phyloP scores from a whole-genome alignment of 73 alveolate species.

The Paramecium tetraurelia region DNA sequence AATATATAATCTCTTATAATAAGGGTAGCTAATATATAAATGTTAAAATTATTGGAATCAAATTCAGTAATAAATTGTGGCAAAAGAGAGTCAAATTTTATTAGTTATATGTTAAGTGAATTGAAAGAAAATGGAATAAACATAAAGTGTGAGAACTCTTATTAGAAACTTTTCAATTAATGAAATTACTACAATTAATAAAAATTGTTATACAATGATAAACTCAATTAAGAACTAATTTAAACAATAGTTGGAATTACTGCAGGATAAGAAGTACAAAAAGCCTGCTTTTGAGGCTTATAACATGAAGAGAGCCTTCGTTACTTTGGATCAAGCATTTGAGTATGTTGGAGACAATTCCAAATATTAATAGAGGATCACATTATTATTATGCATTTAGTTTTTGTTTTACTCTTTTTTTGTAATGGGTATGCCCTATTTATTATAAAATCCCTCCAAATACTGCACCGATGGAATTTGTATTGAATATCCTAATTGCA shows the following conservation, averaged over 20 bases:
- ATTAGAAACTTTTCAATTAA: background rate
- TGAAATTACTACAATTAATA: background rate
- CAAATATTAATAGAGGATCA: slow-evolving; percentile 44
- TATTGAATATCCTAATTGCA: background rate
- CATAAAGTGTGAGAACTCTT: background rate
- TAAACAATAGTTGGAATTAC: background rate
- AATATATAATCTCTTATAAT: too few species aligned
- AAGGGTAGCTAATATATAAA: too few species aligned
- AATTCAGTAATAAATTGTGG: too few species aligned
- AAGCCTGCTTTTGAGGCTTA: slow-evolving; percentile 61
- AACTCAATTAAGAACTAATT: slow-evolving; percentile 2
- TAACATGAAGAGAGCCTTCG: slow-evolving; percentile 57
- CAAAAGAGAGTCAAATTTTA: too few species aligned
- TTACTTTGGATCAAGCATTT: slow-evolving; percentile 43
- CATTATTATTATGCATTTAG: slow-evolving; percentile 25
- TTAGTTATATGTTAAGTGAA: too few species aligned
- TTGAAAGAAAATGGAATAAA: too few species aligned
- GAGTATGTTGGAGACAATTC: slow-evolving; percentile 65
- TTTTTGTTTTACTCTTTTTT: slow-evolving; percentile 34
- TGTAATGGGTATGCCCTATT: slow-evolving; percentile 46
- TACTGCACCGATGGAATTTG: background rate
- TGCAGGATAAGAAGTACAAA: background rate
- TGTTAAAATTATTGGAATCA: too few species aligned
- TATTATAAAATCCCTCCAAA: background rate
- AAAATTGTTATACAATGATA: background rate